Evolutionary conservation across 805 yeast genomes (phyloP).

Genomic region (Teunomyces gatunensis): DNA sequence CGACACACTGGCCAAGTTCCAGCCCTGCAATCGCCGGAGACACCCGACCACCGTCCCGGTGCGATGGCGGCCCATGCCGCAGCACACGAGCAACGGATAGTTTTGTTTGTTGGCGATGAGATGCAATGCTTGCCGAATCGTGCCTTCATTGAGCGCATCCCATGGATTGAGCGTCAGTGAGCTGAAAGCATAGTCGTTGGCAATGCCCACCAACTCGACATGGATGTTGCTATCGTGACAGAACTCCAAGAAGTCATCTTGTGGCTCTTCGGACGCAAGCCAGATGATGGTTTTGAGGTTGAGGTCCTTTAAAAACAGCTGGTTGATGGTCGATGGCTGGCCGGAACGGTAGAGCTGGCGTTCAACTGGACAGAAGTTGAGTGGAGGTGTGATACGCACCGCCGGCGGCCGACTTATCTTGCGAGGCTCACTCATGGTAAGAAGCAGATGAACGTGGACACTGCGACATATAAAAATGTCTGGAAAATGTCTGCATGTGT

Average conservation of each 20-base stretch:
- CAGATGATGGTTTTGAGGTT: constrained; percentile 80
- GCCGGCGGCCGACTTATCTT: constrained; percentile 51
- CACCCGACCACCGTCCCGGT: constrained; percentile 98
- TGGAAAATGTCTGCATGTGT: neutral
- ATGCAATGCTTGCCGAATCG: constrained; percentile 76
- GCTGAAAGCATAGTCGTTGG: constrained; percentile 62
- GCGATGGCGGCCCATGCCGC: constrained; percentile 98
- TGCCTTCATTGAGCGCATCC: constrained; percentile 87
- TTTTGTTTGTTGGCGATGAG: constrained; percentile 68
- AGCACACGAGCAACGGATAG: constrained; percentile 87
- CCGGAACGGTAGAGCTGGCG: constrained; percentile 83
- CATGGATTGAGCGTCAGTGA: constrained; percentile 63
- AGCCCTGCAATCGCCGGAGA: constrained; percentile 86
- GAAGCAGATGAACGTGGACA: too few species aligned
- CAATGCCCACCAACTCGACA: constrained; percentile 78
- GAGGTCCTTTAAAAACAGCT: constrained; percentile 75
- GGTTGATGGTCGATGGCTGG: constrained; percentile 91
- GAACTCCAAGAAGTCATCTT: constrained; percentile 79
- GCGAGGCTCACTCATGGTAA: neutral
- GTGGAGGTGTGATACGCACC: constrained; percentile 81
- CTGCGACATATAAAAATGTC: neutral
- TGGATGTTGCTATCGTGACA: constrained; percentile 69
- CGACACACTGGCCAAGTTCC: constrained; percentile 89
- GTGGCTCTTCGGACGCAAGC: constrained; percentile 96
- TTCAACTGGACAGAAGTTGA: constrained; percentile 95